phyloP scores from a whole-genome alignment of 2,329 filamentous ascomycete species.

The Sclerotinia glacialis region DNA sequence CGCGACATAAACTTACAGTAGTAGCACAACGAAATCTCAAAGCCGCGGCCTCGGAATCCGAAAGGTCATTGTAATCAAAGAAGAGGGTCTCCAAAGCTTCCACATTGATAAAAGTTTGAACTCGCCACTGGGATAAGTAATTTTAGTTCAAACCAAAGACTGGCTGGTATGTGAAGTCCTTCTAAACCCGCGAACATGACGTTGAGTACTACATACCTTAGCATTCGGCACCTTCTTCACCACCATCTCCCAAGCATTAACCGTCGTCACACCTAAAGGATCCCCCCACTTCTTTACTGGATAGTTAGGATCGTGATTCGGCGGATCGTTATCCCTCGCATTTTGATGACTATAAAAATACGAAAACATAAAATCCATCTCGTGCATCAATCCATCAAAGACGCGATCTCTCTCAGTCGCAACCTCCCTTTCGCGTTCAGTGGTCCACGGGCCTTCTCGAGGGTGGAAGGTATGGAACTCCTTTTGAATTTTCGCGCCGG shows the following conservation, averaged over 20 bases:
- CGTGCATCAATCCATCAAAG: neutral
- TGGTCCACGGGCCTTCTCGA: neutral
- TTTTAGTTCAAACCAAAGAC: neutral
- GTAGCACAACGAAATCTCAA: neutral
- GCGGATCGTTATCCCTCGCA: neutral
- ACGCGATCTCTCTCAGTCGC: neutral
- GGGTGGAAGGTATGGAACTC: neutral
- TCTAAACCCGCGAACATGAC: neutral
- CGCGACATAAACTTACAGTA: neutral
- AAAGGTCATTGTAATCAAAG: neutral
- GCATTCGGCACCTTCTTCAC: neutral
- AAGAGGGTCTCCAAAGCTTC: neutral
- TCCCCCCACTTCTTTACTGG: neutral
- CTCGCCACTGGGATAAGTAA: neutral
- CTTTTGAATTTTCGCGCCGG: neutral
- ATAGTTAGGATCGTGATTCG: neutral
- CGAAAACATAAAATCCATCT: slow-evolving; percentile 7
- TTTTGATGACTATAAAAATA: slow-evolving; percentile 9
- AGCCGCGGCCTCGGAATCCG: neutral
- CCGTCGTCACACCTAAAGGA: neutral
- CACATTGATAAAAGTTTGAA: slow-evolving; percentile 6
- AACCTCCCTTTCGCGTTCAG: neutral
- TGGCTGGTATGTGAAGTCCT: neutral
- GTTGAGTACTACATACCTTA: neutral
- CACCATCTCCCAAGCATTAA: slow-evolving; percentile 9